These are phyloP conservation scores for Sisymbrium irio DNA, from an alignment of 345 rosid species.

Conservation along the genomic window DNA sequence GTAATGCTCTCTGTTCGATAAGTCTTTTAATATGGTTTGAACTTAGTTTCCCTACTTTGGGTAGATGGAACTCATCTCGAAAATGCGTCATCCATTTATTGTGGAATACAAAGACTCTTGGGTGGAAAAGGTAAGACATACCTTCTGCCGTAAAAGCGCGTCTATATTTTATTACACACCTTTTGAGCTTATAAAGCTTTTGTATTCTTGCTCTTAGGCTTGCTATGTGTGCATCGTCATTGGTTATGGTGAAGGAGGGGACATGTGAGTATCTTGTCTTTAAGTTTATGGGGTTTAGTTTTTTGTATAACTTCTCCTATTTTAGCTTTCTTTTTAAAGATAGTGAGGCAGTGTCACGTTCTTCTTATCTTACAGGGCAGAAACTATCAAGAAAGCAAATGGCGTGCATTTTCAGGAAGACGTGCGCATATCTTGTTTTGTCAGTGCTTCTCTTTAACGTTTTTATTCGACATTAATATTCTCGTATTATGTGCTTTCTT, in stretches of 20 bases:
- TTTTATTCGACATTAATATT: not conserved
- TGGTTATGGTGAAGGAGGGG: constrained; percentile 96
- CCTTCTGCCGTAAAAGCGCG: not conserved
- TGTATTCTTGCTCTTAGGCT: constrained; percentile 49
- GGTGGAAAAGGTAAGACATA: constrained; percentile 77
- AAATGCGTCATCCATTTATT: constrained; percentile 72
- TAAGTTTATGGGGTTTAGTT: not conserved
- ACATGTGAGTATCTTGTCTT: constrained; percentile 63
- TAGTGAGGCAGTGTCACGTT: not conserved
- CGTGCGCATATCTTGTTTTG: constrained; percentile 40
- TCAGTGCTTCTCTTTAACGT: not conserved
- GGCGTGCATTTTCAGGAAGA: constrained; percentile 65
- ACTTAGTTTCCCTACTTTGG: not conserved
- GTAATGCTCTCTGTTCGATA: not conserved
- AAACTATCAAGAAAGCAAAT: constrained; percentile 83
- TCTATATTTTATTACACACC: not conserved
- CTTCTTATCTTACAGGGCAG: constrained; percentile 53
- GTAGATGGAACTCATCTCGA: constrained; percentile 93
- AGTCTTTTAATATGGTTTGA: not conserved
- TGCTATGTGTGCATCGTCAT: constrained; percentile 90
- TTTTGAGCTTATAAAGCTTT: constrained; percentile 3
- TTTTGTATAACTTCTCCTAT: not conserved
- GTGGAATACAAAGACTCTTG: constrained; percentile 94
- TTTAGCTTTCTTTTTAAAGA: not conserved
- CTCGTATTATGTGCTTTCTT: not conserved